These are phyloP conservation scores for Davidsoniella australis DNA, from an alignment of 2,329 filamentous ascomycete genomes.

Conservation along the genomic window DNA sequence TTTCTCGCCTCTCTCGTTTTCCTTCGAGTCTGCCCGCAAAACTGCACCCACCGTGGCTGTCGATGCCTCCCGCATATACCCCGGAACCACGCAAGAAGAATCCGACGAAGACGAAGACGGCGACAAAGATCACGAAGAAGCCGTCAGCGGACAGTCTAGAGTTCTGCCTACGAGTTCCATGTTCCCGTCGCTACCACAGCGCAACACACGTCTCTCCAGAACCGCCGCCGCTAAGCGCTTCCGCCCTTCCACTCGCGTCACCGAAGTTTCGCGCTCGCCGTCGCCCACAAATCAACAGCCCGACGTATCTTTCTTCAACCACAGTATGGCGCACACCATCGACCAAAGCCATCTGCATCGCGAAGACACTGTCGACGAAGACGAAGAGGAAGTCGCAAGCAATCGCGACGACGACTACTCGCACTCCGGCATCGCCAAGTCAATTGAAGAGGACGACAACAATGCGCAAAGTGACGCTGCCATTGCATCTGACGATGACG, in stretches of 20 bases:
- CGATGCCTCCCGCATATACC: slow-evolving; percentile 6
- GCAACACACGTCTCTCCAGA: slow-evolving; percentile 11
- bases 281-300: slow-evolving; percentile 3
- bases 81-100: slow-evolving; percentile 4
- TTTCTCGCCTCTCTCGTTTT: slow-evolving; percentile 34
- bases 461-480: slow-evolving; percentile 9
- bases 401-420: not conserved
- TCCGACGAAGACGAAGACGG: not conserved
- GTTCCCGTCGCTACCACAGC: slow-evolving; percentile 22
- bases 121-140: not conserved
- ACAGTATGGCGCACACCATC: slow-evolving; percentile 12
- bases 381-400: not conserved
- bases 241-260: not conserved
- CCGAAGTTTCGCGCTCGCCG: not conserved
- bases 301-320: slow-evolving; percentile 5
- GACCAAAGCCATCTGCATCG: slow-evolving; percentile 9
- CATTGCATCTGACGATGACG: slow-evolving; percentile 6
- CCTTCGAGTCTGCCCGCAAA: slow-evolving; percentile 12
- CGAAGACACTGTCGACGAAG: not conserved
- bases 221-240: not conserved
- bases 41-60: slow-evolving; percentile 10
- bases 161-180: slow-evolving; percentile 22
- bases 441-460: slow-evolving; percentile 2
- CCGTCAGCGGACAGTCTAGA: slow-evolving; percentile 7
- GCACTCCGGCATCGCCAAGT: not conserved